Base-by-base conservation (phyloP, 176 grass and related monocot species). In the Microstegium vimineum region DNA sequence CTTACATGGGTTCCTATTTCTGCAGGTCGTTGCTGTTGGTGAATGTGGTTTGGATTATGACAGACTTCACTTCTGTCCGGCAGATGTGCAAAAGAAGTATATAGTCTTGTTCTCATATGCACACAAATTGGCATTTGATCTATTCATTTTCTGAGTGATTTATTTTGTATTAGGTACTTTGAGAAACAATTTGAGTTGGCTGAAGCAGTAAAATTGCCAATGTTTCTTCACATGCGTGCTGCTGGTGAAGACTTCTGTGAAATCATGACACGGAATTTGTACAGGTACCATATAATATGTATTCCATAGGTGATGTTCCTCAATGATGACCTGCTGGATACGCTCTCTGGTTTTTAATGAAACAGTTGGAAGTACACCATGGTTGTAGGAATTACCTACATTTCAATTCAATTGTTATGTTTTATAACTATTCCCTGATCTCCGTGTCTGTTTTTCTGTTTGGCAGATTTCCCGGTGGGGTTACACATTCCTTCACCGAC, bases 151-250 rank as follows among this genome's bases (percentile, higher is more conserved):
- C 22, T 57, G 31, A 82, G 35, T 13, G 16, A 51, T 82, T 33
- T 63, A 30, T 73, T 64, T 40, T 56, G n/a, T 41, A 45, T 71
- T 90, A 99, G 96, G 89, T 93, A 99, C 43, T 99, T 99, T 64
- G 82, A 93, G 66, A 99, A 93, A 79, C 91, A 95, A 77, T 95
- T 99, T 72, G 93, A 99, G 71, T 88, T 99, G 84, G 96, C 96
- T 66, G 87, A 95, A 85, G 80, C 82, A 64, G 84, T 95, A 80
- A 95, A 95, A 66, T 56, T 99, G 34, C 96, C 96, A 40, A 93
- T 99, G 93, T 99, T 99, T 95, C 85, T 99, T 80, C 96, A 95
- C 74, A 99, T 99, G 96, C 87, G 91, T 27, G 93, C 93, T 93
- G 93, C 96, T 61, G 90, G 87, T 87, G 90, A 92, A 84, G 96